Evolutionary conservation across 495 filamentous ascomycete genomes (phyloP), one percentile per base, ranked within the genome.

Genomic region (Bryoglossum gracile): DNA sequence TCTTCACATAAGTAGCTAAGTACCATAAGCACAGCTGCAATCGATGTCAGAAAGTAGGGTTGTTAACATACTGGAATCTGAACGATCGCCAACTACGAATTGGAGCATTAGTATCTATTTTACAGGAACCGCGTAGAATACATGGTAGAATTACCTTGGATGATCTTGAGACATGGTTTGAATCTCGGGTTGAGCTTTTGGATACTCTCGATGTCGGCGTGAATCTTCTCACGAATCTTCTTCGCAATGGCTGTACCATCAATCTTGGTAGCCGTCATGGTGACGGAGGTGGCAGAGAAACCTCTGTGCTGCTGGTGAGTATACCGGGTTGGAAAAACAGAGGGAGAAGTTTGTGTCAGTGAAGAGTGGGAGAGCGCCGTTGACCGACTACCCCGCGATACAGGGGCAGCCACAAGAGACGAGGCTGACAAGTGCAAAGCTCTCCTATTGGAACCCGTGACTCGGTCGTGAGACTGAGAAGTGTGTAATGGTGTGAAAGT

Each of bases 211-310:
- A 98, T 94, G 63, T 95, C 80, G 25, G 67, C 67, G 60, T 82
- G 81, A 51, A 98, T 74, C 21, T 73, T 74, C 67, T 85, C 84
- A 42, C 92, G 82, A 60, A 98, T 94, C 53, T 67, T 77, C 70
- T 87, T 90, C 36, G 94, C 94, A 69, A 95, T 90, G 54, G 86
- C 87, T 23, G 86, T 95, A 65, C 92, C 92, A 70, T 98, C 91
- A 61, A 98, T 92, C 73, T 86, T 95, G 61, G 80, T 77, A 52
- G 88, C 91, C 56, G 81, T 78, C 87, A 94, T 95, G 48, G 71
- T 70, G 55, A 65, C 62, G 28, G 60, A 22, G 57, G 69, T 72
- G 59, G 61, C 67, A 49, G 75, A 80, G 57, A 80, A 62, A 3
- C 19, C 13, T 21, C 56, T 50, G n/a, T n/a, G n/a, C 8, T 11